Base-by-base conservation (phyloP, 352 stramenopile species). In the Pythium phragmiticola region DNA sequence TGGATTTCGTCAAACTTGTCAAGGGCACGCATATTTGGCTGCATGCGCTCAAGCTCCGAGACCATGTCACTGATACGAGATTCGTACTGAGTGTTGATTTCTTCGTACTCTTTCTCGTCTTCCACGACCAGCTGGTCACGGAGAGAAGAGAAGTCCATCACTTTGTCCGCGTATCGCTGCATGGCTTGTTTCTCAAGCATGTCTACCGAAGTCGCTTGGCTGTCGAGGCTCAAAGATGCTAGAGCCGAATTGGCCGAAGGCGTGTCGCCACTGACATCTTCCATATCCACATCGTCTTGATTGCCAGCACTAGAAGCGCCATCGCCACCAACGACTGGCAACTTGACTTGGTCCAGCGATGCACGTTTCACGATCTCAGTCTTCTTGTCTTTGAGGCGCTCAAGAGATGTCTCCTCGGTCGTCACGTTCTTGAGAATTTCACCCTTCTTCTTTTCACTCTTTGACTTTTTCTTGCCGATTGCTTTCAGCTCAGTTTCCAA, bases 21-120 rank as follows among this genome's bases (percentile, higher is more conserved):
- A n/a, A 94, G 57, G 0, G 87, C 87, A 7, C 98, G 97, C 95
- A 99, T 98, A 68, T 99, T 99, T 5, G 98, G 98, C 53, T 97
- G 89, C 79, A 99, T 99, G 4, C 82, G 81, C 43, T 99, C 96
- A 60, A 99, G 56, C 48, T 97, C 87, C 2, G 81, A 75, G 0
- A 87, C 65, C 50, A 96, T 56, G 13, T 80, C 69, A 34, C 69
- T 69, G 59, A 96, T 89, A 6, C 76, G 74, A 52, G 86, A 75
- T 34, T 93, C 84, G 42, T 89, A 91, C 13, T 78, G 69, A 26
- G 55, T 56, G 48, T 88, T 80, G 30, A 97, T 84, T 17, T 93
- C 83, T 28, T 97, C 87, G 58, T 94, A 95, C 49, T 97, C 92
- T 36, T 96, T 91, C 53, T 92, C 75, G 43, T 92, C 57, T 46